Base-by-base conservation (phyloP, 2,329 filamentous ascomycete species). In the Magnaporthiopsis incrustans region DNA sequence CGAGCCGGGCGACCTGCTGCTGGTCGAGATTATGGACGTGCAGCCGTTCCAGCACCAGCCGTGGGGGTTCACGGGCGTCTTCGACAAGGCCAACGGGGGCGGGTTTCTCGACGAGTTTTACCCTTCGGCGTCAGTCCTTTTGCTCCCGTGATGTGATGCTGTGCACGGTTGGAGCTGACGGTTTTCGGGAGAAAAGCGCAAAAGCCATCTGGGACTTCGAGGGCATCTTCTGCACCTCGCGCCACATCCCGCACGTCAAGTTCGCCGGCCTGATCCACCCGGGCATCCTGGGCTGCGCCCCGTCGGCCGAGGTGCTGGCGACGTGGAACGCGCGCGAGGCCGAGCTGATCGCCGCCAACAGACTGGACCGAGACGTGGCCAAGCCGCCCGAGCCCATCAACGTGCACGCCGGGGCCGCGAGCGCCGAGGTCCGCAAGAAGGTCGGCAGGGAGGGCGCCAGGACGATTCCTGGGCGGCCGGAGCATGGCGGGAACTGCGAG, bases 1-100 rank as follows among this genome's bases (percentile, higher is more conserved):
- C 0, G 85, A 93, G 74, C 92, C 92, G 0, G 93, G 93, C 0
- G 93, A 97, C 72, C 81, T 96, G 1, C 81, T 96, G 0, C 78
- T 96, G 0, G 90, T 97, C 10, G 92, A 97, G 74, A 97, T 97
- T 68, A 92, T 94, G 75, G 93, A 97, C 71, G 91, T 97, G 0
- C 92, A 97, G 77, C 93, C 93, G 0, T 87, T 96, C 68, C 82
- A 94, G 67, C 86, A 95, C 35, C 85, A 89, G 65, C 92, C 92
- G 0, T 97, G 93, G 93, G 93, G 93, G 0, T 96, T 96, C 74
- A 94, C 90, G 0, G 92, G 92, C 11, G 77, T 95, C 6, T 97
- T 97, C 71, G 82, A 88, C 63, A 88, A 85, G 68, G 78, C 87
- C 22, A 97, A 97, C 70, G 93, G 93, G 7, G 93, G 93, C 11